A percentile compares a stretch with the other conserved stretches of the same genome.
phyloP scores from a whole-genome alignment of 495 filamentous ascomycete genomes.

The Penicillium flavigenum region DNA sequence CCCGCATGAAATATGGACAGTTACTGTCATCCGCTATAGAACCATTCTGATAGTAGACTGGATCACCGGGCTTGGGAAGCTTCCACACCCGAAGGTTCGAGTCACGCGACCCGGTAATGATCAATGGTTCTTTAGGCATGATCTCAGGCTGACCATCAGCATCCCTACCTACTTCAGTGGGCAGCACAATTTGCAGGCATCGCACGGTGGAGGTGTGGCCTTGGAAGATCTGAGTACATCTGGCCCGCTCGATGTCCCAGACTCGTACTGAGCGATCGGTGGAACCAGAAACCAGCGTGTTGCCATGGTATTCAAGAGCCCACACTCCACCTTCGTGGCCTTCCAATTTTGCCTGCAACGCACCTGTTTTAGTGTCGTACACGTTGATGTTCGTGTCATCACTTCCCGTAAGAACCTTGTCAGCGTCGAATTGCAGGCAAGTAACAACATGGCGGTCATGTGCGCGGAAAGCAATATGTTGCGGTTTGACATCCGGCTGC shows the following conservation, averaged over 20 bases:
- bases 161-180: slow-evolving; percentile 69
- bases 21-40: slow-evolving; percentile 76
- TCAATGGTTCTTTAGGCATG: slow-evolving; percentile 88
- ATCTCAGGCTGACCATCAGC: slow-evolving; percentile 74
- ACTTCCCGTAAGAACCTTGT: slow-evolving; percentile 96
- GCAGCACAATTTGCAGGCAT: slow-evolving; percentile 92
- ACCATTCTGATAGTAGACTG: slow-evolving; percentile 71
- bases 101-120: slow-evolving; percentile 96
- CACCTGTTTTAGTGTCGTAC: slow-evolving; percentile 95
- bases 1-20: slow-evolving; percentile 91
- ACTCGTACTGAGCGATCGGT: slow-evolving; percentile 95
- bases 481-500: slow-evolving; percentile 76
- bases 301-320: slow-evolving; percentile 95
- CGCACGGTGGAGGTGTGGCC: slow-evolving; percentile 97
- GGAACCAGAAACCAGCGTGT: slow-evolving; percentile 91
- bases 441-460: slow-evolving; percentile 97
- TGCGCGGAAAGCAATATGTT: slow-evolving; percentile 91
- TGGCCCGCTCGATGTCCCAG: slow-evolving; percentile 92
- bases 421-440: slow-evolving; percentile 93
- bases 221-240: slow-evolving; percentile 92
- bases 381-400: slow-evolving; percentile 98
- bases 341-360: slow-evolving; percentile 73
- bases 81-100: slow-evolving; percentile 95
- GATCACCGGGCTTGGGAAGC: slow-evolving; percentile 77
- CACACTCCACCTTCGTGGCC: slow-evolving; percentile 98